Percentiles rank a stretch among this genome's conserved stretches.
Conservation (phyloP, 192 early-diverging fungal genomes). For the Mortierella alpina region DNA sequence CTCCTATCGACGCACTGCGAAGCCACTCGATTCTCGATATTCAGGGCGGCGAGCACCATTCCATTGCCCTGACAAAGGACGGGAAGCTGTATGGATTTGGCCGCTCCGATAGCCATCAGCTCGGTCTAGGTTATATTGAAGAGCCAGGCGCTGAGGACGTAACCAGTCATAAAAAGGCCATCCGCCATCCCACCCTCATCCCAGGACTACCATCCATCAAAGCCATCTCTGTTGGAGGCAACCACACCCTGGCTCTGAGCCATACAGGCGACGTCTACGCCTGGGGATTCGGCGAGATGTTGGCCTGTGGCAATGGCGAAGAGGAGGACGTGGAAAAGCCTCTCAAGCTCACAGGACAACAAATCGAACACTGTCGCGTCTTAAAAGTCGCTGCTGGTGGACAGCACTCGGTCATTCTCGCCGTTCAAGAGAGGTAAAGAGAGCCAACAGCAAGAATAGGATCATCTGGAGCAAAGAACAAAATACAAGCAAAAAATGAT, state of each 20-base stretch:
- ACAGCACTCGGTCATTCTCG: slow-evolving; percentile 79
- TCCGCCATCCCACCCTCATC: slow-evolving; percentile 69
- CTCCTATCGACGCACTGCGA: slow-evolving; percentile 63
- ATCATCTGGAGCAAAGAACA: no score
- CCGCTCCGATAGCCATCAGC: slow-evolving; percentile 83
- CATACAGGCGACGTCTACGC: slow-evolving; percentile 73
- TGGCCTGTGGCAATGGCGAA: slow-evolving; percentile 83
- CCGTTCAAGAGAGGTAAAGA: slow-evolving; percentile 11
- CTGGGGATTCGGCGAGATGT: slow-evolving; percentile 93
- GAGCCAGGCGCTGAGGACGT: slow-evolving; percentile 46
- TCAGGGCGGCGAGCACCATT: slow-evolving; percentile 89
- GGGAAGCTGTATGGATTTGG: slow-evolving; percentile 88
- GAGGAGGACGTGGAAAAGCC: slow-evolving; percentile 79
- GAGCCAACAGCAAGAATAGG: no score
- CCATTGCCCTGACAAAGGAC: slow-evolving; percentile 77
- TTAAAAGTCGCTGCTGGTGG: slow-evolving; percentile 79
- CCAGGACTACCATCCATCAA: slow-evolving; percentile 45
- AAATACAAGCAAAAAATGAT: no score
- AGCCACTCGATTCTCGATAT: slow-evolving; percentile 65
- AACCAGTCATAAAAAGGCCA: slow-evolving; percentile 64
- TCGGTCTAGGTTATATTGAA: slow-evolving; percentile 68
- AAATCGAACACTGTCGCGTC: slow-evolving; percentile 74
- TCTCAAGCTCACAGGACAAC: slow-evolving; percentile 70
- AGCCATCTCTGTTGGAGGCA: slow-evolving; percentile 69
- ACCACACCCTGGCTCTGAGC: slow-evolving; percentile 69